These are phyloP conservation scores for Tothia fuscella DNA, from an alignment of 2,329 filamentous ascomycete species.

Conservation along the genomic window DNA sequence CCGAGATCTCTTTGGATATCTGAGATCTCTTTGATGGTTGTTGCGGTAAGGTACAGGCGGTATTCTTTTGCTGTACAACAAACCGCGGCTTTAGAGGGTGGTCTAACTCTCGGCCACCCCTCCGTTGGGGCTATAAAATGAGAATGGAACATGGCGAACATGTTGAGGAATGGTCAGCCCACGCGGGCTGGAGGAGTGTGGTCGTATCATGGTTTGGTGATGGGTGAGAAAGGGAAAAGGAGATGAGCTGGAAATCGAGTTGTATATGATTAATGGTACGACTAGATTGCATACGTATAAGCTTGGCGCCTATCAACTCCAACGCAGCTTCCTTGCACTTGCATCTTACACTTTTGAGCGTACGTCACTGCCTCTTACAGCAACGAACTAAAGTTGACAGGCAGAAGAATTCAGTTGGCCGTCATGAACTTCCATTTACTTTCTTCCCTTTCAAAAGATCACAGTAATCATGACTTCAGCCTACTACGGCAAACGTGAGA, in stretches of 20 bases:
- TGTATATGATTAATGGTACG: no score
- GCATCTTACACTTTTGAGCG: no score
- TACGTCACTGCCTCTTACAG: neutral
- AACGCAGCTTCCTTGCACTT: no score
- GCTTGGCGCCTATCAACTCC: no score
- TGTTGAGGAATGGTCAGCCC: constrained; percentile 18
- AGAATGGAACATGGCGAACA: constrained; percentile 18
- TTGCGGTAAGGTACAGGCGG: constrained; percentile 1
- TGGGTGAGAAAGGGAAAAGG: no score
- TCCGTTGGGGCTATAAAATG: constrained; percentile 40
- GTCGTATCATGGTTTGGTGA: constrained; percentile 23
- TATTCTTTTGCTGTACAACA: constrained; percentile 2
- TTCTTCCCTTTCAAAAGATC: neutral
- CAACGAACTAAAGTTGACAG: neutral
- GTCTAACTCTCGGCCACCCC: constrained; percentile 38
- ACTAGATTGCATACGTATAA: no score
- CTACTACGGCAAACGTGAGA: constrained; percentile 28
- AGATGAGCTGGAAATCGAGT: no score
- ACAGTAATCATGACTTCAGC: constrained; percentile 11
- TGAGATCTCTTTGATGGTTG: neutral
- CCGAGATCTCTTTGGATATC: neutral
- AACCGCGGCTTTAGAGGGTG: constrained; percentile 5
- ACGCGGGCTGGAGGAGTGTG: constrained; percentile 15
- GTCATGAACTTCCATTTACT: neutral
- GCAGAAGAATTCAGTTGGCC: neutral